A percentile compares a stretch with the other conserved stretches of the same genome.
Evolutionary conservation across 768 basidiomycete genomes (phyloP).

Genomic region (Hericium coralloides): DNA sequence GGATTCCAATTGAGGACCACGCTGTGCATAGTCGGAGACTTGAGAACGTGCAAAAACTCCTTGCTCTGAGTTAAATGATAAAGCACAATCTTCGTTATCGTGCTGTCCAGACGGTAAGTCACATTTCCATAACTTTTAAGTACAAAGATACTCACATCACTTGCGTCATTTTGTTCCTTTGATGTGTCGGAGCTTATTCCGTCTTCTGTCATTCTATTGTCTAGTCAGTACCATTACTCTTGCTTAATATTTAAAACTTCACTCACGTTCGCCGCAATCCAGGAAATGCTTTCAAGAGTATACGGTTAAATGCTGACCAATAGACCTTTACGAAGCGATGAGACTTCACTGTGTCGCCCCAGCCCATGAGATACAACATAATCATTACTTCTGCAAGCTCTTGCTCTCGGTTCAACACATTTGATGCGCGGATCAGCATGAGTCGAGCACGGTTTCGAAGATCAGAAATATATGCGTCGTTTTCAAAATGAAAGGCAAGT

Average conservation of each 20-base stretch:
- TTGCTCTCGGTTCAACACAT: slow-evolving; percentile 28
- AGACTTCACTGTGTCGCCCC: slow-evolving; percentile 28
- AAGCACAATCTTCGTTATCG: too few species aligned
- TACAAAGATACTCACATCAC: too few species aligned
- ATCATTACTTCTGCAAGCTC: slow-evolving; percentile 31
- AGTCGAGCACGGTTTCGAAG: slow-evolving; percentile 20
- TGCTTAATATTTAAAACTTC: too few species aligned
- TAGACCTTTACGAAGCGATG: slow-evolving; percentile 29
- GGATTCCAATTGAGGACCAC: neutral
- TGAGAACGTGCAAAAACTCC: neutral
- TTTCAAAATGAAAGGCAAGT: slow-evolving; percentile 20
- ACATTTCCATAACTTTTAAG: too few species aligned
- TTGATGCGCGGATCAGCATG: slow-evolving; percentile 23
- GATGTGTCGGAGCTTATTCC: too few species aligned
- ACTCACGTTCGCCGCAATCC: slow-evolving; percentile 4
- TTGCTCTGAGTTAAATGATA: too few species aligned
- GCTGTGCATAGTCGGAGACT: neutral
- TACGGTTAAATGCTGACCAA: slow-evolving; percentile 21
- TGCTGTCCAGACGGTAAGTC: too few species aligned
- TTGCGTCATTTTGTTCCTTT: too few species aligned
- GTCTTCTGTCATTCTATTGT: neutral
- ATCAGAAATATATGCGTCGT: slow-evolving; percentile 9
- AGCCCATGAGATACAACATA: slow-evolving; percentile 34
- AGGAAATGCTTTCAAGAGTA: slow-evolving; percentile 17
- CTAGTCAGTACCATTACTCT: too few species aligned